Conservation (phyloP, 2,329 filamentous ascomycete genomes). For the Scedosporium minutisporum region DNA sequence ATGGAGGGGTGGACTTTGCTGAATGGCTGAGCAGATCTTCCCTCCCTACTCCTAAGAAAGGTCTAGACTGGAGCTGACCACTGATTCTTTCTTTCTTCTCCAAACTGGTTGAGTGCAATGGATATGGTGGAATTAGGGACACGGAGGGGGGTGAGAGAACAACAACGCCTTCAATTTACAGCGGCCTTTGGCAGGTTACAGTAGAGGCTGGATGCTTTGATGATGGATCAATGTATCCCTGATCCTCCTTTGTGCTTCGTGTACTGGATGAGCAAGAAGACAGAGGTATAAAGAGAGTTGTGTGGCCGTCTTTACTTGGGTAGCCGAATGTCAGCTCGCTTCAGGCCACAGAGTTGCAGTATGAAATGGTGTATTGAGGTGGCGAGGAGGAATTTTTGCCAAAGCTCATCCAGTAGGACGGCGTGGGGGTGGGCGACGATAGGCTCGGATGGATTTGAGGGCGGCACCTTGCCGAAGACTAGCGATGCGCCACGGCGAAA, state of each 20-base stretch:
- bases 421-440: not conserved
- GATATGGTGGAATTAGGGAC: not conserved
- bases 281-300: not conserved
- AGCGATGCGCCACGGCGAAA: not conserved
- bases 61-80: not conserved
- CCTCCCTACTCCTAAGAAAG: not conserved
- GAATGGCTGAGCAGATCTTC: not conserved
- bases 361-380: not conserved
- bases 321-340: not conserved
- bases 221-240: not conserved
- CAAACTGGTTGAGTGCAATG: not conserved
- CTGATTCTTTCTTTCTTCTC: not conserved
- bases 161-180: not conserved
- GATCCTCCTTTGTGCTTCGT: not conserved
- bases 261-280: not conserved
- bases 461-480: not conserved
- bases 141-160: not conserved
- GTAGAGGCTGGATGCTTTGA: not conserved
- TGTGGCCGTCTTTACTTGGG: not conserved
- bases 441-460: not conserved
- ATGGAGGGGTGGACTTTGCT: conserved; percentile 17
- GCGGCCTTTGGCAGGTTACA: not conserved
- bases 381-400: not conserved
- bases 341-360: not conserved
- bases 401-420: not conserved